Evolutionary conservation across 805 yeast genomes (phyloP).

Genomic region (Cyberlindnera lachancei): DNA sequence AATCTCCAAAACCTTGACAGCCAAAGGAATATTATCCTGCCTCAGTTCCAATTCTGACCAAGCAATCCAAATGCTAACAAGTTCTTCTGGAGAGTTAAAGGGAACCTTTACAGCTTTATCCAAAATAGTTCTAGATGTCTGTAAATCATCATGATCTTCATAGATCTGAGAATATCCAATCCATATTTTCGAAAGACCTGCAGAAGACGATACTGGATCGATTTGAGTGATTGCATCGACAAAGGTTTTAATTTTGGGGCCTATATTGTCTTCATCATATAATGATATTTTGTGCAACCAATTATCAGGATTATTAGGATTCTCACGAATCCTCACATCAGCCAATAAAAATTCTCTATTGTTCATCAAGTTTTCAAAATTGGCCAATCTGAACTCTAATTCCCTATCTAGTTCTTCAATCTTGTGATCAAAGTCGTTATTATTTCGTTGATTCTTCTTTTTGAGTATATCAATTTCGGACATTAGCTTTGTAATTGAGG

Average conservation of each 20-base stretch:
- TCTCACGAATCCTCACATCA: constrained; percentile 59
- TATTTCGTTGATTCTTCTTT: too few relatives aligned
- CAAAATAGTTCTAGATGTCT: constrained; percentile 54
- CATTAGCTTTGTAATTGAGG: constrained; percentile 24
- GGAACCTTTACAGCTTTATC: constrained; percentile 67
- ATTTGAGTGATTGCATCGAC: constrained; percentile 60
- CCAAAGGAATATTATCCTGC: constrained; percentile 38
- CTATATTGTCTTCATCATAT: constrained; percentile 29
- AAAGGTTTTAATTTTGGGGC: constrained; percentile 50
- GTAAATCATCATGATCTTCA: constrained; percentile 43
- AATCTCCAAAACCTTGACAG: constrained; percentile 31
- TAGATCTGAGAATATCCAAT: constrained; percentile 58
- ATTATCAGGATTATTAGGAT: constrained; percentile 49
- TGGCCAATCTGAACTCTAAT: constrained; percentile 36
- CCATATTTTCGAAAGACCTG: constrained; percentile 60
- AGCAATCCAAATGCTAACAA: constrained; percentile 60
- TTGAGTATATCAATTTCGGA: constrained; percentile 5
- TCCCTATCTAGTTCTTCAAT: too few relatives aligned
- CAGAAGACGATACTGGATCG: constrained; percentile 45
- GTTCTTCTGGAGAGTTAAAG: constrained; percentile 50
- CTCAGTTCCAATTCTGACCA: constrained; percentile 69
- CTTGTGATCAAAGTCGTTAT: constrained; percentile 14
- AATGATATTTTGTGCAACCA: constrained; percentile 63
- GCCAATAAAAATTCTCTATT: constrained; percentile 50
- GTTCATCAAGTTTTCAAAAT: constrained; percentile 49